Conservation (phyloP, 2,329 filamentous ascomycete genomes). For the Pseudogymnoascus sp. region DNA sequence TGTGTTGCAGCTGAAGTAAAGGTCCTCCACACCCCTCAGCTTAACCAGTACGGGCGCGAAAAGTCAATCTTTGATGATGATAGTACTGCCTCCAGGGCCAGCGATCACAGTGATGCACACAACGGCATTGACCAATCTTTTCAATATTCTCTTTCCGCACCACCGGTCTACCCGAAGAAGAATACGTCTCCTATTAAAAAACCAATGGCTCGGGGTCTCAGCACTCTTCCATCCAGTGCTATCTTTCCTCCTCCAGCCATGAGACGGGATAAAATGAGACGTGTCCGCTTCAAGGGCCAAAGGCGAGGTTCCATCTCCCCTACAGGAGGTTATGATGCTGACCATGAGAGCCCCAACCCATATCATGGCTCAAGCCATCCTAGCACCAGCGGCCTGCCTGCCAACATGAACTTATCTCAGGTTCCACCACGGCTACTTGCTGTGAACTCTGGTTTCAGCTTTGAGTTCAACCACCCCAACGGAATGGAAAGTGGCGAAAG, state of each 20-base stretch:
- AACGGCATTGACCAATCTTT: neutral
- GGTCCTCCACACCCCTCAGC: neutral
- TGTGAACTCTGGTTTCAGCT: slow-evolving; percentile 1
- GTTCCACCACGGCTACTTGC: neutral
- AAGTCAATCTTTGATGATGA: neutral
- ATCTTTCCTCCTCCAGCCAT: neutral
- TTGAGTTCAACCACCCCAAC: neutral
- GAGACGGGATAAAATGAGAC: neutral
- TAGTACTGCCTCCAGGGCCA: neutral
- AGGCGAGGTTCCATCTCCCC: neutral
- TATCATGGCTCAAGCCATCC: neutral
- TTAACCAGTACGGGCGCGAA: neutral
- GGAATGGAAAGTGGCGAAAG: neutral
- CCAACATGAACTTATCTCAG: neutral
- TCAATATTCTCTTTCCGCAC: neutral
- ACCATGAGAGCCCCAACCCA: neutral
- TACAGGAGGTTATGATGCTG: neutral
- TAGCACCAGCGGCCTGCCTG: neutral
- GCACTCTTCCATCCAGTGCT: neutral
- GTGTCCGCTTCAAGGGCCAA: neutral
- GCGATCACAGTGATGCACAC: neutral
- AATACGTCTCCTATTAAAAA: neutral
- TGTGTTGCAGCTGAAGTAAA: slow-evolving; percentile 15
- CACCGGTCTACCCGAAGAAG: neutral
- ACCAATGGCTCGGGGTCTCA: neutral